Evolutionary conservation across 225 moss, liverwort and hornwort species (phyloP), one percentile per base, ranked within the genome.

Genomic region (Physcomitrium patens): DNA sequence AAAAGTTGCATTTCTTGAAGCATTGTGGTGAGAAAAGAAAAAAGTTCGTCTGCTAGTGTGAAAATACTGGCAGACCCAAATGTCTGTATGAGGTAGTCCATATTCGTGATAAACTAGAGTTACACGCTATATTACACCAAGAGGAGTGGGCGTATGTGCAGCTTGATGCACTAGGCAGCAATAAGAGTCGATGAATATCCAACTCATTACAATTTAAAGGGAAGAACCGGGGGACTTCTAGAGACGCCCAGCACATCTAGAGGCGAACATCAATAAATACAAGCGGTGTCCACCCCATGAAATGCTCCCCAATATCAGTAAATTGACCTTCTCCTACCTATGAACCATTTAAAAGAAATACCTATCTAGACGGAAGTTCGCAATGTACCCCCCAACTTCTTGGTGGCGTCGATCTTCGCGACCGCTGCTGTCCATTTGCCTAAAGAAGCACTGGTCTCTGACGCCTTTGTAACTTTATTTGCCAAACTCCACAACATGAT

Each of bases 401-500:
- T 86, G 10, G 74, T 51, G 37, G 71, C 72, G 18, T 86, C 83
- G 26, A 86, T 77, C 70, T 83, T 86, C 73, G 76, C 72, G 2
- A 86, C 69, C 1, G 81, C 86, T 1, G 72, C 12, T 26, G 83
- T 19, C 83, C 86, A 86, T 78, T 86, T 86, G 22, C 80, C 83
- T 58, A 81, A 60, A 1, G 86, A 68, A 22, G 81, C 48, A 75
- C 74, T 79, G 42, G 76, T 53, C 63, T 90, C 96, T 61, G 78
- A 82, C n/a, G 66, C 63, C 69, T 90, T 91, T 2, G 56, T 50
- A 0, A 82, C 77, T 77, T 93, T 97, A 55, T 79, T 86, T 52
- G 89, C 82, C 68, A 97, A 84, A 80, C 94, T 91, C 96, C 96
- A 97, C 19, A 97, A 84, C 96, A 97, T 97, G 61, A 94, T 91